Base-by-base conservation (phyloP, 1,284 basidiomycete genomes). In the Xerocomus minutiporus region DNA sequence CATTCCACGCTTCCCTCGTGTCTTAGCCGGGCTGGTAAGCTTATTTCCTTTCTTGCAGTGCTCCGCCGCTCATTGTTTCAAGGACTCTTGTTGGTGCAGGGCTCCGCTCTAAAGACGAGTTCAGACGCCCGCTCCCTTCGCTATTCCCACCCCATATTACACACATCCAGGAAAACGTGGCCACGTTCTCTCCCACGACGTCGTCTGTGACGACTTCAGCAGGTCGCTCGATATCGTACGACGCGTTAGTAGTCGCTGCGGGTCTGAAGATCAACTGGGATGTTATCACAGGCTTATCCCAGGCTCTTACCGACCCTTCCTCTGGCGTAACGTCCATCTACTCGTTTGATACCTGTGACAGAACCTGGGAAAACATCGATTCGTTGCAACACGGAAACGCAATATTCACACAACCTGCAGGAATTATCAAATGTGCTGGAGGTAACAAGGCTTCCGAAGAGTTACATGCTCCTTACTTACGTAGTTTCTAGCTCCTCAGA, bases 331-430 rank as follows among this genome's bases (percentile, higher is more conserved):
- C 91, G 5, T 88, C 88, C n/a, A 97, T 97, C 59, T 98, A 98
- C 75, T 89, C 86, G 0, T 91, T 89, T 68, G 81, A 89, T 50
- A 89, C 89, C 11, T 91, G 86, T 64, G 91, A 96, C 72, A 94
- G 93, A 72, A 82, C 84, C 4, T 95, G 91, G 91, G 73, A 77
- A 47, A 83, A 93, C 61, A 84, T 96, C 46, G 82, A 91, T 54
- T 75, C 78, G 8, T 79, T 95, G 57, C 81, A 86, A 48, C 75
- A 77, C 5, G 94, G 93, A 17, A 83, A 86, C 50, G 94, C 95
- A 2, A 81, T 99, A 63, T 98, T 99, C 74, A 98, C 96, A 0
- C 96, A 98, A 69, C 96, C 95, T 29, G 84, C 88, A n/a, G 93
- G 95, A 23, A 76, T 93, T 25, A 83, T 98, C 70, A 98, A 98